phyloP scores from a whole-genome alignment of 371 early-diverging fungal species.

The Gilbertella persicaria region DNA sequence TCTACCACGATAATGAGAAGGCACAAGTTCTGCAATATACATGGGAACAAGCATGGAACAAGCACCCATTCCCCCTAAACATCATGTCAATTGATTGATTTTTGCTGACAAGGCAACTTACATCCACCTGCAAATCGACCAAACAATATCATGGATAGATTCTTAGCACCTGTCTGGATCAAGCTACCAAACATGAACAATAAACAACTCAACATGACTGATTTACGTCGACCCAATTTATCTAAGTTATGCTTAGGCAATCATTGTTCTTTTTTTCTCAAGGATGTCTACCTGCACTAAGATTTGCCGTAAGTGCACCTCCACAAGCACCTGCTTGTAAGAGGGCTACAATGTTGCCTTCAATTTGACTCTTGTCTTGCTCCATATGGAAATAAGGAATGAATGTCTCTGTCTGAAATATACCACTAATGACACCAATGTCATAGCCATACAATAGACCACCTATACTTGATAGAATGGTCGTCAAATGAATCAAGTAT shows the following conservation, averaged over 20 bases:
- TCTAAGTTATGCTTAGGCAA: constrained; percentile 6
- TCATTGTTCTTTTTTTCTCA: background rate
- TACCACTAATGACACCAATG: constrained; percentile 21
- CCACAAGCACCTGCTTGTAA: constrained; percentile 25
- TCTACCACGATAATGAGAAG: constrained; percentile 44
- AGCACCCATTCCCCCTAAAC: constrained; percentile 45
- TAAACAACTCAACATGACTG: constrained; percentile 30
- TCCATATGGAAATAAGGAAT: constrained; percentile 14
- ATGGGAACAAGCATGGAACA: constrained; percentile 47
- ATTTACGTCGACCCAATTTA: constrained; percentile 17
- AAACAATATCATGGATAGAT: constrained; percentile 59
- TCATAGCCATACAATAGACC: constrained; percentile 15
- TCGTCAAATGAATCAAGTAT: background rate
- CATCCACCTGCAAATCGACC: constrained; percentile 80
- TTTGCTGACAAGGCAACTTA: too few species aligned
- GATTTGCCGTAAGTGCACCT: constrained; percentile 23
- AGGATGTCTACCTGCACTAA: constrained; percentile 20
- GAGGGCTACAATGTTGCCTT: constrained; percentile 23
- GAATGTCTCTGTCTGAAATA: constrained; percentile 11
- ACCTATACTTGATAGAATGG: constrained; percentile 15
- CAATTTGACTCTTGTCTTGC: constrained; percentile 7
- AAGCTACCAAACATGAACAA: constrained; percentile 75
- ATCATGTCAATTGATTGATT: background rate
- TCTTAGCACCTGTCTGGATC: constrained; percentile 62
- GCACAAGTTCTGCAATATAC: constrained; percentile 52